These are phyloP conservation scores for Chrysosphaeria jannelii DNA, from an alignment of 2,329 filamentous ascomycete species.

Conservation along the genomic window DNA sequence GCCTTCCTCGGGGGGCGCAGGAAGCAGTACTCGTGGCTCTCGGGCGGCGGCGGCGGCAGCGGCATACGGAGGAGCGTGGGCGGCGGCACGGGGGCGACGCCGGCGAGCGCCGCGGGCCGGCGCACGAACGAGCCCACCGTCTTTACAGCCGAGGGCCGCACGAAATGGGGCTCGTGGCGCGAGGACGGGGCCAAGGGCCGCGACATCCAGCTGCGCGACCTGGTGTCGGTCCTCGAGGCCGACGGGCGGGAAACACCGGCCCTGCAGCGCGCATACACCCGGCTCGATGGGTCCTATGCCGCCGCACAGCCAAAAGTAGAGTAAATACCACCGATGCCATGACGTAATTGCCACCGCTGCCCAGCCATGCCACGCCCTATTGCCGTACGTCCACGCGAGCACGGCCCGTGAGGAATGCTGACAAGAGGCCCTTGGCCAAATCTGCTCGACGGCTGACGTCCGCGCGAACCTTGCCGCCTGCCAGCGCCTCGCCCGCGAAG, in stretches of 20 bases:
- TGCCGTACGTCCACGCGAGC: no score
- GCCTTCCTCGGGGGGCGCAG: slow-evolving; percentile 31
- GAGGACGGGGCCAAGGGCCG: slow-evolving; percentile 51
- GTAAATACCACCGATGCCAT: not conserved
- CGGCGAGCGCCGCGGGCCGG: slow-evolving; percentile 3
- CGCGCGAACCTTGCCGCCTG: slow-evolving; percentile 56
- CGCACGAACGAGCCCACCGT: slow-evolving; percentile 9
- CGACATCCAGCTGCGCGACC: slow-evolving; percentile 61
- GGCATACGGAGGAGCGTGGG: slow-evolving; percentile 1
- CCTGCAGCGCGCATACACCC: slow-evolving; percentile 25
- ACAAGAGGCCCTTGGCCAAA: slow-evolving; percentile 72
- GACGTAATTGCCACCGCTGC: not conserved
- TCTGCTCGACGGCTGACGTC: slow-evolving; percentile 60
- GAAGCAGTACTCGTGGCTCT: slow-evolving; percentile 56
- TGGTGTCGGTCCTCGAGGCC: slow-evolving; percentile 48
- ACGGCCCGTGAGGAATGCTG: no score
- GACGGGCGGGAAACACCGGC: slow-evolving; percentile 35
- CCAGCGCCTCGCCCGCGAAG: slow-evolving; percentile 37
- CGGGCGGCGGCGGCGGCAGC: slow-evolving; percentile 11
- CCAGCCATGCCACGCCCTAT: no score
- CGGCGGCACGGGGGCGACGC: not conserved
- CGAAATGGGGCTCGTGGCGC: slow-evolving; percentile 41
- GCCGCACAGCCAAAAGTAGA: not conserved
- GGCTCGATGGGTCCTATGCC: slow-evolving; percentile 12
- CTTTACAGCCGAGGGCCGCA: slow-evolving; percentile 25